phyloP scores from a whole-genome alignment of 768 basidiomycete species.

The Porpolomopsis calyptriformis region DNA sequence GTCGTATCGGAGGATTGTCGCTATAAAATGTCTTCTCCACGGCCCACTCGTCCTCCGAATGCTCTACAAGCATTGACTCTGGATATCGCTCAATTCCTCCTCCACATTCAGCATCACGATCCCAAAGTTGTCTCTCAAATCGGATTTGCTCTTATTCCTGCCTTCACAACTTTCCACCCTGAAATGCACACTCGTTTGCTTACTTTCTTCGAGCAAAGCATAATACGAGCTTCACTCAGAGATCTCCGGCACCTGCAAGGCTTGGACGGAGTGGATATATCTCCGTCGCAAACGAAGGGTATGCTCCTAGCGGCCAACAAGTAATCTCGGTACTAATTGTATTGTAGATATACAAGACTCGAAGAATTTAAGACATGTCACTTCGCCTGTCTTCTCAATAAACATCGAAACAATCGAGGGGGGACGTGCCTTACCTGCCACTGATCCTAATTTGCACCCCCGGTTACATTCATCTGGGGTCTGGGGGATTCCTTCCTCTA shows the following conservation, averaged over 20 bases:
- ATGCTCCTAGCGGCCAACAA: neutral
- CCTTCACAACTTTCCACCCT: conserved; percentile 54
- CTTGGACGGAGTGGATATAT: neutral
- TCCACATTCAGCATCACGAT: conserved; percentile 42
- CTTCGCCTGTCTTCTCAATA: conserved; percentile 43
- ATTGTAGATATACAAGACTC: neutral
- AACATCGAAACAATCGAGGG: conserved; percentile 44
- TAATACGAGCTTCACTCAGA: conserved; percentile 45
- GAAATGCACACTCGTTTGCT: conserved; percentile 57
- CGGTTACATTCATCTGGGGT: conserved; percentile 8
- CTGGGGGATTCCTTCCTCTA: conserved; percentile 34
- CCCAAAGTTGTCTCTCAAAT: conserved; percentile 46
- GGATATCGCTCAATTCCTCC: conserved; percentile 61
- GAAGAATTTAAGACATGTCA: neutral
- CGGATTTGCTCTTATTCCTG: conserved; percentile 61
- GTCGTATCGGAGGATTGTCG: conserved; percentile 66
- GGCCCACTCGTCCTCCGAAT: conserved; percentile 61
- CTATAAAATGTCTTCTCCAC: conserved; percentile 45
- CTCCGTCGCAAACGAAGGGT: conserved; percentile 3
- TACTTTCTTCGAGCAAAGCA: conserved; percentile 53
- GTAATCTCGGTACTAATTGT: neutral
- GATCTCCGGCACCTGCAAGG: conserved; percentile 32
- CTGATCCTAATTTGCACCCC: conserved; percentile 5
- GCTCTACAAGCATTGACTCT: conserved; percentile 62
- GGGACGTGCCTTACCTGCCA: conserved; percentile 13